Conservation (phyloP, 768 basidiomycete genomes). For the Podaxis pistillaris region DNA sequence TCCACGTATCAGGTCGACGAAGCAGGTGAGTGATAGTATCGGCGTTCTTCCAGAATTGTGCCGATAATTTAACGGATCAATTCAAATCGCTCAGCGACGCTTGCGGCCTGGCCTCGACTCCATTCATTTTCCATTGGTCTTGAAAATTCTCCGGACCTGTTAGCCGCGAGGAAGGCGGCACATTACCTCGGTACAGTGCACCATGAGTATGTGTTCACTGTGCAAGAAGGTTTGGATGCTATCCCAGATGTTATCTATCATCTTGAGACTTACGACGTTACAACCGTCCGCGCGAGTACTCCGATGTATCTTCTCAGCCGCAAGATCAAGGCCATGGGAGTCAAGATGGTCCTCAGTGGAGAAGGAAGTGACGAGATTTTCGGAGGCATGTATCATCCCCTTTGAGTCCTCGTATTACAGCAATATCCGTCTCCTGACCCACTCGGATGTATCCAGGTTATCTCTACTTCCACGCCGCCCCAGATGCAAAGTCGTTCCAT, state of each 20-base stretch:
- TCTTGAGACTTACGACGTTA: slow-evolving; percentile 98
- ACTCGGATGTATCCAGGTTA: slow-evolving; percentile 57
- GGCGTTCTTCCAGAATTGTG: background rate
- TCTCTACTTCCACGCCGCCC: slow-evolving; percentile 99
- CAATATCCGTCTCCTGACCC: background rate
- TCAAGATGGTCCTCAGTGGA: slow-evolving; percentile 98
- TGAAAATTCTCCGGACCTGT: slow-evolving; percentile 90
- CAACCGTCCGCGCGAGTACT: slow-evolving; percentile 94
- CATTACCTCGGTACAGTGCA: slow-evolving; percentile 92
- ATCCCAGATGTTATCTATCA: slow-evolving; percentile 98
- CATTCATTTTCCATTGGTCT: slow-evolving; percentile 98
- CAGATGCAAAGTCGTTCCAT: slow-evolving; percentile 84
- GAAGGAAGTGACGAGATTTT: slow-evolving; percentile 98
- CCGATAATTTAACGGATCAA: slow-evolving; percentile 13
- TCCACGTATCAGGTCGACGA: slow-evolving; percentile 44
- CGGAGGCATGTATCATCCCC: slow-evolving; percentile 58
- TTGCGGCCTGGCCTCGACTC: slow-evolving; percentile 90
- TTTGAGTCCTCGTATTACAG: background rate
- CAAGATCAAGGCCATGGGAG: slow-evolving; percentile 99
- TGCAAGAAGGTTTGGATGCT: slow-evolving; percentile 96
- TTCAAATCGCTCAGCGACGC: slow-evolving; percentile 45
- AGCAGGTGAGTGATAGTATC: slow-evolving; percentile 41
- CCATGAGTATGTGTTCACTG: slow-evolving; percentile 97
- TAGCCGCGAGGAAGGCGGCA: slow-evolving; percentile 93
- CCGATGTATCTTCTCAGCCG: slow-evolving; percentile 98